A percentile compares a stretch with the other conserved stretches of the same genome.
Evolutionary conservation across 1,284 basidiomycete genomes (phyloP).

Genomic region (Kalmanozyma brasiliensis): DNA sequence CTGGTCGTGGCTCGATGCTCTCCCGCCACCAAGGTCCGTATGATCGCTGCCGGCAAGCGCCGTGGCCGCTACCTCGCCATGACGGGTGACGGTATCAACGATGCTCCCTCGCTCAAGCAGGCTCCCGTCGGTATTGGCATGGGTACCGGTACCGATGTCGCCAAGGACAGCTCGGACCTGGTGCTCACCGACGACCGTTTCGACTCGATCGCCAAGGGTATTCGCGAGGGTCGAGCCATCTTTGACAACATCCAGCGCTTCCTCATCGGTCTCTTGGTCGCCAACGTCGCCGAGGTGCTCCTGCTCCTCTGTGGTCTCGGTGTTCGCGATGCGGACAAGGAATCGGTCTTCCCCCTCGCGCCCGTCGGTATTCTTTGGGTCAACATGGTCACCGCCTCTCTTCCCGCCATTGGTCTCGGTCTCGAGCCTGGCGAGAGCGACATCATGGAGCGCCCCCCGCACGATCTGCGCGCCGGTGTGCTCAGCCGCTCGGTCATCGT

Average conservation of each 20-base stretch:
- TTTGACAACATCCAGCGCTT: slow-evolving; percentile 65
- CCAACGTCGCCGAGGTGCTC: slow-evolving; percentile 63
- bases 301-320: slow-evolving; percentile 60
- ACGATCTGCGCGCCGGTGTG: slow-evolving; percentile 56
- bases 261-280: slow-evolving; percentile 58
- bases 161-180: slow-evolving; percentile 71
- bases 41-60: slow-evolving; percentile 56
- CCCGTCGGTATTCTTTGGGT: slow-evolving; percentile 61
- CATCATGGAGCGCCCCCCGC: slow-evolving; percentile 59
- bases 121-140: slow-evolving; percentile 74
- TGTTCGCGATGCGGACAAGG: slow-evolving; percentile 53
- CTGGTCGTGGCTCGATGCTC: slow-evolving; percentile 62
- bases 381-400: slow-evolving; percentile 59
- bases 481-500: slow-evolving; percentile 55
- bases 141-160: slow-evolving; percentile 79
- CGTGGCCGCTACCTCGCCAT: slow-evolving; percentile 51
- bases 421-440: slow-evolving; percentile 55
- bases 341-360: slow-evolving; percentile 59
- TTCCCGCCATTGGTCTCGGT: slow-evolving; percentile 63
- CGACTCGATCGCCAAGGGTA: slow-evolving; percentile 58
- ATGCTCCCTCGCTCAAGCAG: slow-evolving; percentile 73
- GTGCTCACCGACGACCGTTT: slow-evolving; percentile 63
- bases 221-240: slow-evolving; percentile 59
- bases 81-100: slow-evolving; percentile 73
- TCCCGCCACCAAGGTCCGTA: slow-evolving; percentile 62